Conservation (phyloP, 768 basidiomycete species). For the Psilocybe tampanensis region DNA sequence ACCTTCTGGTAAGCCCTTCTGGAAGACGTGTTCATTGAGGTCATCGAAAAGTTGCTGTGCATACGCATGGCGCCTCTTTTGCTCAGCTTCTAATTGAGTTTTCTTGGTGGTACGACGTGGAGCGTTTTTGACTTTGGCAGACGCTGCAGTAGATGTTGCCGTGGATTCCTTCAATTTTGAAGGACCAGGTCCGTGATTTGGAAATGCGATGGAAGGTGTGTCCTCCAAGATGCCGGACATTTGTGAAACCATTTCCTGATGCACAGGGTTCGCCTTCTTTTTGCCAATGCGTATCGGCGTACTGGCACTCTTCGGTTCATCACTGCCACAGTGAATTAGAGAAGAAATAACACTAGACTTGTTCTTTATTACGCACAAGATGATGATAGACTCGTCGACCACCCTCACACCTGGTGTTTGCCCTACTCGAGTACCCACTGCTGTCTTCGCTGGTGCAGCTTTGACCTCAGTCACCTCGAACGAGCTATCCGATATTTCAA, state of each 20-base stretch:
- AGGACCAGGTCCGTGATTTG: not conserved
- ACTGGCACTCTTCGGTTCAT: slow-evolving; percentile 52
- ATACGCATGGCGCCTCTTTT: slow-evolving; percentile 47
- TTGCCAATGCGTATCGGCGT: slow-evolving; percentile 40
- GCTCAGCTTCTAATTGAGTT: slow-evolving; percentile 42
- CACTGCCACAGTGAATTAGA: slow-evolving; percentile 18
- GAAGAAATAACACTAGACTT: not conserved
- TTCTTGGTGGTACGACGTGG: slow-evolving; percentile 41
- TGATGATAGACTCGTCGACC: slow-evolving; percentile 32
- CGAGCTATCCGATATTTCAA: slow-evolving; percentile 32
- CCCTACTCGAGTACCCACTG: not conserved
- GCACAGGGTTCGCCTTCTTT: not conserved
- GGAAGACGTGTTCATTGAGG: slow-evolving; percentile 61
- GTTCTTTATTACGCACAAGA: slow-evolving; percentile 27
- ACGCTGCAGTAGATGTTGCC: not conserved
- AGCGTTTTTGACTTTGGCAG: slow-evolving; percentile 12
- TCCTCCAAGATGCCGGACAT: not conserved
- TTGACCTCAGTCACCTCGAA: not conserved
- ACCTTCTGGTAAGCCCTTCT: slow-evolving; percentile 49
- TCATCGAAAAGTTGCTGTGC: slow-evolving; percentile 61
- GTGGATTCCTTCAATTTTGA: not conserved
- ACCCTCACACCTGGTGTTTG: slow-evolving; percentile 13
- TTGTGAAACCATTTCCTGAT: not conserved
- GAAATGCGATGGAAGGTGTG: not conserved
- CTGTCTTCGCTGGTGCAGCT: not conserved